phyloP scores from a whole-genome alignment of 2,329 filamentous ascomycete species.

The Fusarium zealandicum region DNA sequence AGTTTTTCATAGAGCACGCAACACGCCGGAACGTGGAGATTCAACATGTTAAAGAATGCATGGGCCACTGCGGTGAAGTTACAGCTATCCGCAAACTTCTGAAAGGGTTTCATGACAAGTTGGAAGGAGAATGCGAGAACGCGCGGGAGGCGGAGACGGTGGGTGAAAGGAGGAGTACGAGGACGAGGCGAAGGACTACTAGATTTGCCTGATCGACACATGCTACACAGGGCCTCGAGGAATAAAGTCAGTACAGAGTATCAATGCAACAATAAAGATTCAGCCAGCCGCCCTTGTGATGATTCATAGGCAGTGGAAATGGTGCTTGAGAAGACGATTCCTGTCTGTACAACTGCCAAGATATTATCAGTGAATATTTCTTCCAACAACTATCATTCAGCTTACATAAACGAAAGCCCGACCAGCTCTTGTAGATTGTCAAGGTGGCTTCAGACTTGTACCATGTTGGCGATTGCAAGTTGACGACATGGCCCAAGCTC shows the following conservation, averaged over 20 bases:
- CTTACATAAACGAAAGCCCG: no score
- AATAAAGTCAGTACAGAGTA: no score
- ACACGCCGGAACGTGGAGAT: not conserved
- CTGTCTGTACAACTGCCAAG: no score
- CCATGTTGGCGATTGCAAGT: not conserved
- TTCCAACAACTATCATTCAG: no score
- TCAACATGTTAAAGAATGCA: not conserved
- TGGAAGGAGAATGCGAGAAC: not conserved
- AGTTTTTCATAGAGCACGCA: conserved; percentile 9
- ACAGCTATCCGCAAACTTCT: not conserved
- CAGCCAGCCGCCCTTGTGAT: not conserved
- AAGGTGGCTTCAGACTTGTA: no score
- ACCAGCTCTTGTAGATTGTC: no score
- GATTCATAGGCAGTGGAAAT: no score
- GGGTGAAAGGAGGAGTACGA: not conserved
- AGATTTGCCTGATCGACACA: no score
- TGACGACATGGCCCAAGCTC: not conserved
- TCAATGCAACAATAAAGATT: not conserved
- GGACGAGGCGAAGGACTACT: no score
- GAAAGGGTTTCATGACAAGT: not conserved
- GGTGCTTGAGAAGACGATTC: no score
- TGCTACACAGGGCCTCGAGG: no score
- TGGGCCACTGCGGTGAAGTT: not conserved
- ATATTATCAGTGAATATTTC: no score
- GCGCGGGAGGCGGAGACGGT: not conserved